Evolutionary conservation across 306 rosid genomes (phyloP).

Genomic region (Fragaria nilgerrensis): DNA sequence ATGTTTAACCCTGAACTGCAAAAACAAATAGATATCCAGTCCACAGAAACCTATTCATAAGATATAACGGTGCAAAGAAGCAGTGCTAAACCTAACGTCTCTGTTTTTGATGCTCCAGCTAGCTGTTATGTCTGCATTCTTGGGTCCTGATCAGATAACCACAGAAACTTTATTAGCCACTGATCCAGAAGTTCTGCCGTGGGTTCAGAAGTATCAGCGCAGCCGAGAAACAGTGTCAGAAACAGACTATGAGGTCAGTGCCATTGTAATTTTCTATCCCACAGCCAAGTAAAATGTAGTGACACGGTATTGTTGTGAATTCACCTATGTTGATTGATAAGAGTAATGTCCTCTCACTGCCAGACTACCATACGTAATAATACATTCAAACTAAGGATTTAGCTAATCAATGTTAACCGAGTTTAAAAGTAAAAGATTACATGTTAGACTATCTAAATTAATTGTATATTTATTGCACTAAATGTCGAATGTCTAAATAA

Average conservation of each 20-base stretch:
- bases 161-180: slow-evolving; percentile 72
- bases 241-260: slow-evolving; percentile 86
- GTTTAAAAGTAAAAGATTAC: background rate
- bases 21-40: background rate
- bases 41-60: background rate
- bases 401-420: background rate
- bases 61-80: background rate
- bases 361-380: background rate
- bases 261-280: background rate
- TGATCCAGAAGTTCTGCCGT: slow-evolving; percentile 77
- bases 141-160: slow-evolving; percentile 85
- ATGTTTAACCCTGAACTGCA: background rate
- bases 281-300: background rate
- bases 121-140: slow-evolving; percentile 85
- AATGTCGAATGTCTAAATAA: background rate
- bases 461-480: background rate
- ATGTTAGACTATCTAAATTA: background rate
- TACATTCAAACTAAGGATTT: background rate
- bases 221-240: slow-evolving; percentile 91
- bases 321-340: background rate
- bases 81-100: background rate
- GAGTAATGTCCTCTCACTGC: background rate
- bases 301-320: background rate
- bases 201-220: slow-evolving; percentile 89
- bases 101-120: slow-evolving; percentile 35